Conservation (phyloP, 2,329 filamentous ascomycete species). For the Capronia epimyces region DNA sequence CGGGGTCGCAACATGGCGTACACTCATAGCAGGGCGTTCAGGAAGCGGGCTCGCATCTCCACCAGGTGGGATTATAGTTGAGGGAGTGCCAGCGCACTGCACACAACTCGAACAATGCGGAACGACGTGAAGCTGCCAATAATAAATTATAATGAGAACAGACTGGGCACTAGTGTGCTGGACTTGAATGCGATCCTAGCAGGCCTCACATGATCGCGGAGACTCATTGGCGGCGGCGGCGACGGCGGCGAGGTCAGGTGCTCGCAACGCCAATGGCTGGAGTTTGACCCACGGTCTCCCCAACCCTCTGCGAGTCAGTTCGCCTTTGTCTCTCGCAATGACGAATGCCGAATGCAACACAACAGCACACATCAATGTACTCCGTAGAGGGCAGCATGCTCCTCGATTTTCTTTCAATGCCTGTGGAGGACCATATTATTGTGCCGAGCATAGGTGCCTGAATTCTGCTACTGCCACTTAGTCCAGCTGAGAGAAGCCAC, state of each 20-base stretch:
- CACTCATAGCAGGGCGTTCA: conserved; percentile 20
- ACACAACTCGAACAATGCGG: neutral
- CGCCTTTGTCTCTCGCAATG: neutral
- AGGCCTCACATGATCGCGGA: conserved; percentile 15
- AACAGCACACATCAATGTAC: too few relatives aligned
- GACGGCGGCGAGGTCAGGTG: conserved; percentile 8
- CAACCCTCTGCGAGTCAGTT: neutral
- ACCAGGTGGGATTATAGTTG: neutral
- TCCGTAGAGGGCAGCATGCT: too few relatives aligned
- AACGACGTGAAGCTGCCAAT: neutral
- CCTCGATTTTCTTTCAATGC: too few relatives aligned
- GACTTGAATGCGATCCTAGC: too few relatives aligned
- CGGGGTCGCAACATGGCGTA: neutral
- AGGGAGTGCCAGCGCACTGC: neutral
- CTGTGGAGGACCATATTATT: too few relatives aligned
- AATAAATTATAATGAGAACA: conserved; percentile 8
- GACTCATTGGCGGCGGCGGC: too few relatives aligned
- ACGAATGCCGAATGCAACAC: too few relatives aligned
- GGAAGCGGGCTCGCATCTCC: neutral
- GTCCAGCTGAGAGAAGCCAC: too few relatives aligned
- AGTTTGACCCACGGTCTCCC: conserved; percentile 11
- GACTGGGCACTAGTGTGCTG: conserved; percentile 19
- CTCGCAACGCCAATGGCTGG: conserved; percentile 12
- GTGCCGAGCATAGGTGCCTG: too few relatives aligned
- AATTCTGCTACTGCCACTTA: too few relatives aligned